phyloP scores from a whole-genome alignment of 805 yeast genomes.

The Zygoascus tannicola region DNA sequence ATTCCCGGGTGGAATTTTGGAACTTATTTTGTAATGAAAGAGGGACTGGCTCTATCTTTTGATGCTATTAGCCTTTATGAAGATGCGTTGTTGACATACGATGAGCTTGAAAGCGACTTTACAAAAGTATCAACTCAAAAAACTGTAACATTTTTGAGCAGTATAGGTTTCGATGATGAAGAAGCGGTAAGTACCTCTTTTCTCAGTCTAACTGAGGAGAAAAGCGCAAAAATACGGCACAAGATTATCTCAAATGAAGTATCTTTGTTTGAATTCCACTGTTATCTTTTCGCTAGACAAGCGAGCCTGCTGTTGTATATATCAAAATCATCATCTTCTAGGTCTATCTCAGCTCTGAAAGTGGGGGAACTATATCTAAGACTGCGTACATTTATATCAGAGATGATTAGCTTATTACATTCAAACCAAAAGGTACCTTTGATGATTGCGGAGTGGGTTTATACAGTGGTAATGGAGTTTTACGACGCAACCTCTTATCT shows the following conservation, averaged over 20 bases:
- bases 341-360: conserved; percentile 15
- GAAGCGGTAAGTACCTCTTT: conserved; percentile 11
- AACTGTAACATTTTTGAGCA: conserved; percentile 26
- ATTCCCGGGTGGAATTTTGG: conserved; percentile 40
- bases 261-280: conserved; percentile 31
- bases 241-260: conserved; percentile 29
- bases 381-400: conserved; percentile 34
- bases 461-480: conserved; percentile 35
- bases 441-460: conserved; percentile 28
- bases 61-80: conserved; percentile 49
- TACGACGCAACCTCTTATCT: conserved; percentile 23
- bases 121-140: conserved; percentile 13
- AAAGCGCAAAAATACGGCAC: conserved; percentile 17
- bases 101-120: conserved; percentile 33
- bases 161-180: conserved; percentile 22
- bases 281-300: conserved; percentile 31
- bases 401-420: conserved; percentile 25
- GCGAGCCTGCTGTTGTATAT: conserved; percentile 25
- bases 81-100: conserved; percentile 49
- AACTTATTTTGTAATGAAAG: conserved; percentile 36
- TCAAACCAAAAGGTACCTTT: conserved; percentile 16
- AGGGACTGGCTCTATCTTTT: conserved; percentile 43
- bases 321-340: conserved; percentile 21
- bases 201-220: conserved; percentile 15
- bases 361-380: conserved; percentile 24